A percentile compares a stretch with the other conserved stretches of the same genome.
phyloP scores from a whole-genome alignment of 495 filamentous ascomycete species.

The Podospora conica region DNA sequence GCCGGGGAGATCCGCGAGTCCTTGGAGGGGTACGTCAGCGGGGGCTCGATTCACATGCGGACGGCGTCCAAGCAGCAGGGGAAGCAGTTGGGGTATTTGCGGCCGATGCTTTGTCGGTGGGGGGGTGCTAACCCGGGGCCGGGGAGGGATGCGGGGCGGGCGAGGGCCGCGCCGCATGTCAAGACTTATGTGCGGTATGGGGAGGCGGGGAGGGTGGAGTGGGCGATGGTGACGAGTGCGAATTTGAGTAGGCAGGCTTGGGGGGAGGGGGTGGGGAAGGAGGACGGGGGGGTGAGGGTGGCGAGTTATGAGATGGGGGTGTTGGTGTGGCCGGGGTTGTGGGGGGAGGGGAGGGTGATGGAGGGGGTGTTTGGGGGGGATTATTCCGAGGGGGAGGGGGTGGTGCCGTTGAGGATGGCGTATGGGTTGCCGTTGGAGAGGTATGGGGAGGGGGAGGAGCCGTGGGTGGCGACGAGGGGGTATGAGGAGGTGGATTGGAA shows the following conservation, averaged over 20 bases:
- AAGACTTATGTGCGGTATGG: conserved; percentile 80
- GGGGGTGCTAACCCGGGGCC: conserved; percentile 45
- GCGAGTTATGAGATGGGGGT: conserved; percentile 85
- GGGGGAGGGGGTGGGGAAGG: conserved; percentile 55
- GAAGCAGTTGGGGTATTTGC: conserved; percentile 70
- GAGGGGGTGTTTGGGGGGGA: conserved; percentile 62
- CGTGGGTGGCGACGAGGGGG: conserved; percentile 69
- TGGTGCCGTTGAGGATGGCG: conserved; percentile 70
- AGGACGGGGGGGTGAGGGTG: conserved; percentile 55
- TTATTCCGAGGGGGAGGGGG: conserved; percentile 18
- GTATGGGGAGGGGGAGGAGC: conserved; percentile 57
- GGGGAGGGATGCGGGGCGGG: conserved; percentile 47
- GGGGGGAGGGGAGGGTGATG: conserved; percentile 53
- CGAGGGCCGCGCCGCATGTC: conserved; percentile 83
- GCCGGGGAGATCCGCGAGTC: conserved; percentile 69
- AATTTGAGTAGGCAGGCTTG: conserved; percentile 88
- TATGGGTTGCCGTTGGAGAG: conserved; percentile 71
- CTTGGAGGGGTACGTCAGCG: conserved; percentile 71
- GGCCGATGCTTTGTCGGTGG: conserved; percentile 68
- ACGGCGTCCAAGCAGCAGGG: conserved; percentile 58
- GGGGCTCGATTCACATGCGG: conserved; percentile 77
- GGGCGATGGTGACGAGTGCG: conserved; percentile 80
- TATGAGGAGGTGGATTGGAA: conserved; percentile 64
- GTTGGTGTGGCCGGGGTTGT: conserved; percentile 73
- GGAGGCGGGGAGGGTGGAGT: conserved; percentile 55